Conservation (phyloP, 306 rosid genomes). For the Trifolium dubium region DNA sequence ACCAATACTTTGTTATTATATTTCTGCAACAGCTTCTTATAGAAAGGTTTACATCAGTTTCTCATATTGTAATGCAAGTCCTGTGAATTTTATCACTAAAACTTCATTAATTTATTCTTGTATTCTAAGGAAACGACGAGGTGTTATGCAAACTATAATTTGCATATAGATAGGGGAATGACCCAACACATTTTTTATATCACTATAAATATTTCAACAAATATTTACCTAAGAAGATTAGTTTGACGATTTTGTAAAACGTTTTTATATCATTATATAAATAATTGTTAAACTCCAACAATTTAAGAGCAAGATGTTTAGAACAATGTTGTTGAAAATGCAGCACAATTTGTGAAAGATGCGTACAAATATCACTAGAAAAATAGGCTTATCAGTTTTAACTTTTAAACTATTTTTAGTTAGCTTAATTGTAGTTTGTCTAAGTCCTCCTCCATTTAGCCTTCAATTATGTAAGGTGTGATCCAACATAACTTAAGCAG, state of each 20-base stretch:
- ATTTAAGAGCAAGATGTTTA: background rate
- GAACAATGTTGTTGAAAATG: background rate
- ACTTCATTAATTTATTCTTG: background rate
- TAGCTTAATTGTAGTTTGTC: background rate
- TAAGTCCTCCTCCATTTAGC: background rate
- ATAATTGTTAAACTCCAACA: background rate
- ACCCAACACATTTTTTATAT: background rate
- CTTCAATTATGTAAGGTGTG: background rate
- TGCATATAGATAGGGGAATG: background rate
- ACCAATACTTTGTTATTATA: constrained; percentile 7
- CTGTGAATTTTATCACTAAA: background rate
- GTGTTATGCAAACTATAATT: background rate
- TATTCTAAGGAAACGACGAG: background rate
- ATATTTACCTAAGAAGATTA: background rate
- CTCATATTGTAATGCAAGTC: background rate
- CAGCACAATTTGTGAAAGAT: background rate
- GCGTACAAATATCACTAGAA: background rate
- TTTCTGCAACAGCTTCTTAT: constrained; percentile 22
- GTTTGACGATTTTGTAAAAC: background rate
- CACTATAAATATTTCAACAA: background rate
- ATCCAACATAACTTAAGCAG: background rate
- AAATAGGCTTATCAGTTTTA: background rate
- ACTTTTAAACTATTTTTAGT: too few species aligned
- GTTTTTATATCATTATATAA: background rate
- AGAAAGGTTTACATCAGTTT: constrained; percentile 27